phyloP scores from a whole-genome alignment of 768 basidiomycete genomes.

The Boletus speciosus region DNA sequence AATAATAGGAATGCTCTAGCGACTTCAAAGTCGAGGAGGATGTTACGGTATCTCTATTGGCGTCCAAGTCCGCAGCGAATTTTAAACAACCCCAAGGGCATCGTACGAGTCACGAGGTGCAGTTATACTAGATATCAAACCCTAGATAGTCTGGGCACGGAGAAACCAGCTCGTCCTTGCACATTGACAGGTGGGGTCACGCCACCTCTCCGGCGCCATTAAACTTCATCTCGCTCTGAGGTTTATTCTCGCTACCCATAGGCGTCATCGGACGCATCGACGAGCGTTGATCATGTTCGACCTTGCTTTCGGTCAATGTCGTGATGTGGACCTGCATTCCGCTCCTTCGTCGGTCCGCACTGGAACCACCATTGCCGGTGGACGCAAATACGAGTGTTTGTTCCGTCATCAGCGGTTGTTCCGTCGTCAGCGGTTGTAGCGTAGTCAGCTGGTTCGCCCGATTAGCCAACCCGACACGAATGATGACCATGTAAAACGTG shows the following conservation, averaged over 20 bases:
- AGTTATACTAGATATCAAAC: no score
- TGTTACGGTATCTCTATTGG: no score
- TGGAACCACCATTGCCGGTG: not conserved
- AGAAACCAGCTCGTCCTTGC: no score
- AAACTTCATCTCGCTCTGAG: not conserved
- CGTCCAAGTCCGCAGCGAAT: no score
- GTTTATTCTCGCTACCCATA: not conserved
- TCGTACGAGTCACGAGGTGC: no score
- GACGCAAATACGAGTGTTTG: not conserved
- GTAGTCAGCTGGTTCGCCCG: not conserved
- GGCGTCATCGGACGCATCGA: not conserved
- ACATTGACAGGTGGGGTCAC: not conserved
- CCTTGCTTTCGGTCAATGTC: not conserved
- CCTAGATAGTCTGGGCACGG: not conserved
- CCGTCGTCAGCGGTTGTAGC: no score
- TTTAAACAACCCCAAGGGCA: no score
- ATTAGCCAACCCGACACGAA: conserved; percentile 31
- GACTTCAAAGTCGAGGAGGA: no score
- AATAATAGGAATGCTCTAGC: no score
- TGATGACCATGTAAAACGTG: conserved; percentile 42
- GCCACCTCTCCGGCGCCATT: not conserved
- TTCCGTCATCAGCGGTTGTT: no score
- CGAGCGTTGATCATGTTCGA: not conserved
- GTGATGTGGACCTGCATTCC: conserved; percentile 7
- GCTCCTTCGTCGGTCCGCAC: not conserved